phyloP scores from a whole-genome alignment of 2,329 filamentous ascomycete species.

The Aspergillus nomiae region DNA sequence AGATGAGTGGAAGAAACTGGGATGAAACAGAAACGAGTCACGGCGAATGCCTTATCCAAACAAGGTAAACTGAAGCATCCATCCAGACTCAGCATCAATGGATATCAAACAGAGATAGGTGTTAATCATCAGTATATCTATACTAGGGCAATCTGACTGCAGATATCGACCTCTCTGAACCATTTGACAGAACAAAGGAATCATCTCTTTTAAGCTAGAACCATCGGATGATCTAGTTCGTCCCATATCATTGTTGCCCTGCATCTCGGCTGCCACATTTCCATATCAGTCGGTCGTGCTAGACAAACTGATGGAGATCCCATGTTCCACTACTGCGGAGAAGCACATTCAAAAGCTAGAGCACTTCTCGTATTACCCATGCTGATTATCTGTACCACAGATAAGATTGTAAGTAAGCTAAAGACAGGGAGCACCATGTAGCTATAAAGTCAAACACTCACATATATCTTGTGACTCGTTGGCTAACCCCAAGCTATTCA shows the following conservation, averaged over 20 bases:
- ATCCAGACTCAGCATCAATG: too few species aligned
- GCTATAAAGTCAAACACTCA: too few species aligned
- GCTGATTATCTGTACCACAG: neutral
- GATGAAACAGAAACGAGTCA: neutral
- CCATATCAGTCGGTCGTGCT: neutral
- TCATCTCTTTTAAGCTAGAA: too few species aligned
- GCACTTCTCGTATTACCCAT: too few species aligned
- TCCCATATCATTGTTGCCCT: neutral
- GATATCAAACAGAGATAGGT: neutral
- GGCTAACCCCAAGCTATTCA: neutral
- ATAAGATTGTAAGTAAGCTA: too few species aligned
- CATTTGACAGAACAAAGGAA: neutral
- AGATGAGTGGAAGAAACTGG: neutral
- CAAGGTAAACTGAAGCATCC: too few species aligned
- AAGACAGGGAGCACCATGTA: too few species aligned
- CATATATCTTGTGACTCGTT: neutral
- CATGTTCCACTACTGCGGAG: too few species aligned
- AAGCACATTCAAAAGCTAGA: too few species aligned
- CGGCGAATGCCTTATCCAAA: too few species aligned
- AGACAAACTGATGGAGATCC: too few species aligned
- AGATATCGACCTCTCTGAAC: neutral
- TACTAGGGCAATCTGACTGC: neutral
- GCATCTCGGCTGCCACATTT: neutral
- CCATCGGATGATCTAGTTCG: neutral
- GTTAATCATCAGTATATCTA: neutral